These are phyloP conservation scores for Orbilia oligospora DNA, from an alignment of 2,329 filamentous ascomycete genomes.

Conservation along the genomic window DNA sequence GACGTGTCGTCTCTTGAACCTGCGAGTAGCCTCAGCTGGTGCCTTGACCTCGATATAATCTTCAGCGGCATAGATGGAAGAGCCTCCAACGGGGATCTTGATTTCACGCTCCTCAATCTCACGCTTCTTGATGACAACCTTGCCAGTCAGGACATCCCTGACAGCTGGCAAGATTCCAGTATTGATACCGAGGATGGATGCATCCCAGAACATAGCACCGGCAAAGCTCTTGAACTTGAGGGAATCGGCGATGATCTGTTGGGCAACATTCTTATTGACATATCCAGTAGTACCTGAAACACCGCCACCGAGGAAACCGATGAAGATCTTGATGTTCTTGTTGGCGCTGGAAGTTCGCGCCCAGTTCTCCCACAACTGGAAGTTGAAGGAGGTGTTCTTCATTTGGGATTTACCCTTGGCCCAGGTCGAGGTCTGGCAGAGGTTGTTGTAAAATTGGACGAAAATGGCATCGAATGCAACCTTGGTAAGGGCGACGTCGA, in stretches of 20 bases:
- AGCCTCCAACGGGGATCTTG: conserved; percentile 45
- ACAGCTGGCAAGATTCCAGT: conserved; percentile 22
- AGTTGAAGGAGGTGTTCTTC: conserved; percentile 58
- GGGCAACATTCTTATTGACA: conserved; percentile 15
- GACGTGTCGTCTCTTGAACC: conserved; percentile 34
- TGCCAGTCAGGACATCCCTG: conserved; percentile 29
- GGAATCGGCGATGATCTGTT: conserved; percentile 35
- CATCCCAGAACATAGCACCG: conserved; percentile 53
- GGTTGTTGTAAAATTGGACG: conserved; percentile 79
- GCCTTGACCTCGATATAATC: conserved; percentile 48
- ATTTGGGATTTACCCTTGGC: conserved; percentile 63
- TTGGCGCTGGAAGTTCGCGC: conserved; percentile 74
- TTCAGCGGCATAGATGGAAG: conserved; percentile 30
- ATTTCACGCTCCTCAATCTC: conserved; percentile 43
- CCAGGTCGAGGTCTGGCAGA: conserved; percentile 74
- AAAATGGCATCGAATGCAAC: conserved; percentile 75
- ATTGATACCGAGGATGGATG: conserved; percentile 37
- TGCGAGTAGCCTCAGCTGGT: conserved; percentile 30
- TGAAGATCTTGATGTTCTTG: conserved; percentile 73
- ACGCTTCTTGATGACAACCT: conserved; percentile 31
- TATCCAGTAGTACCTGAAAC: conserved; percentile 40
- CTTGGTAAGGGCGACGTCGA: conserved; percentile 68
- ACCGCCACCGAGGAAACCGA: conserved; percentile 65
- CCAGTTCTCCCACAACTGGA: conserved; percentile 75
- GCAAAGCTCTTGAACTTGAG: conserved; percentile 39